A percentile compares a stretch with the other conserved stretches of the same genome.
Evolutionary conservation across 2,329 filamentous ascomycete species (phyloP).

Genomic region (Penicillium crustosum): DNA sequence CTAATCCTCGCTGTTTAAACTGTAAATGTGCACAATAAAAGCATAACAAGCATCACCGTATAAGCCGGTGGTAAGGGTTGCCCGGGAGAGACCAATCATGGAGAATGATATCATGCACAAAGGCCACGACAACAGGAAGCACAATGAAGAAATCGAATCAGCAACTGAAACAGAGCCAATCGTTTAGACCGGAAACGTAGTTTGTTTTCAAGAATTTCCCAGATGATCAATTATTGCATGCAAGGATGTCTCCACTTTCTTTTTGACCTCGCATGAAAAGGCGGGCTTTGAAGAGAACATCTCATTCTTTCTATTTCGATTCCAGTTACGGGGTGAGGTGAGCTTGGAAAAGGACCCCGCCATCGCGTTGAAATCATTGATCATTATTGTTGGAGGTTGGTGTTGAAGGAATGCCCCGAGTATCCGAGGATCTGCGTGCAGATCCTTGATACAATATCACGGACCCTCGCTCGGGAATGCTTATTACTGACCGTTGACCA

Average conservation of each 20-base stretch:
- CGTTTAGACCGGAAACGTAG: constrained; percentile 1
- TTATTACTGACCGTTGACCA: background rate
- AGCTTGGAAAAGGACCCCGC: background rate
- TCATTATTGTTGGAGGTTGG: constrained; percentile 1
- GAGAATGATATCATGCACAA: constrained; percentile 2
- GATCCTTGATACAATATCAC: constrained; percentile 6
- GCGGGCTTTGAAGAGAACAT: background rate
- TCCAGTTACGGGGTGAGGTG: background rate
- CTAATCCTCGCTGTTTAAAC: background rate
- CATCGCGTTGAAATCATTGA: background rate
- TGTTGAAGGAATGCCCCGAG: background rate
- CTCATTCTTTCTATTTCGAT: background rate
- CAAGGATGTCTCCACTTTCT: constrained; percentile 21
- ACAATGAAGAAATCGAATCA: constrained; percentile 1
- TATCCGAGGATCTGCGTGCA: constrained; percentile 6
- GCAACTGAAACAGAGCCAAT: constrained; percentile 19
- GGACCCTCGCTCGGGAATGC: constrained; percentile 6
- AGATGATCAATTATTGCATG: constrained; percentile 18
- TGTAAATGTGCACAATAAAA: background rate
- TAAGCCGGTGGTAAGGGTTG: background rate
- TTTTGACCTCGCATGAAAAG: constrained; percentile 1
- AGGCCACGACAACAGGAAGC: background rate
- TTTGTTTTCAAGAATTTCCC: constrained; percentile 14
- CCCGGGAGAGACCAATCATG: background rate
- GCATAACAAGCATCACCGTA: background rate